Base-by-base conservation (phyloP, 2,329 filamentous ascomycete species). In the Scopulariopsis brevicaulis region DNA sequence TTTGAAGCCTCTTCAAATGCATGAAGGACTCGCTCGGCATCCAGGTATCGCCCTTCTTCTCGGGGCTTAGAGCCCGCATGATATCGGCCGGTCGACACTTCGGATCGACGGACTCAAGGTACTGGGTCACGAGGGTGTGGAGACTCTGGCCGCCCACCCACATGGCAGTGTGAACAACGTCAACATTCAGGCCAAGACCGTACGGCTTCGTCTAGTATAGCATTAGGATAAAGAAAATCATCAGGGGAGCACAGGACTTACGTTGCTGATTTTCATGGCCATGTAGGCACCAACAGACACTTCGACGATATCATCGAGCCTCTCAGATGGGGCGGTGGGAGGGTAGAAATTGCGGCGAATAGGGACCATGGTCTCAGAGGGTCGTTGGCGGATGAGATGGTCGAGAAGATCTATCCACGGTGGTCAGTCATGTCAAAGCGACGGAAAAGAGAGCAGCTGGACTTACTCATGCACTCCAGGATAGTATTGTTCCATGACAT, bases 131-230 rank as follows among this genome's bases (percentile, higher is more conserved):
- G 2, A 80, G 59, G 3, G 71, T 63, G 20, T 73, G 71, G 4
- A 81, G 56, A 1, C 66, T 67, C 53, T 74, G 70, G 1, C 67
- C 62, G 0, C 66, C 70, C 0, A 71, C 78, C 87, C 89, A 97
- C 73, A 99, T 99, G 14, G 88, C 89, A 0, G 90, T 89, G 67
- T 97, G 96, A 59, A 92, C 87, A 34, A 96, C 87, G 65, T 99
- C 93, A 12, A 96, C 84, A 64, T 96, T 97, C 67, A 99, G 75
- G 0, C 88, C 83, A 6, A 97, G 77, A 10, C 82, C 83, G 28
- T 82, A 79, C 15, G 24, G 35, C 50, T 56, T 8, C 12, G 40
- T 6, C n/a, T 40, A n/a, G 54, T 40, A 25, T 52, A 10, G 12
- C 34, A 40, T 40, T 40, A 40, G 37, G 3, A 18, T 18, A 18